Conservation (phyloP, 2,329 filamentous ascomycete species). For the Talaromyces piceae region DNA sequence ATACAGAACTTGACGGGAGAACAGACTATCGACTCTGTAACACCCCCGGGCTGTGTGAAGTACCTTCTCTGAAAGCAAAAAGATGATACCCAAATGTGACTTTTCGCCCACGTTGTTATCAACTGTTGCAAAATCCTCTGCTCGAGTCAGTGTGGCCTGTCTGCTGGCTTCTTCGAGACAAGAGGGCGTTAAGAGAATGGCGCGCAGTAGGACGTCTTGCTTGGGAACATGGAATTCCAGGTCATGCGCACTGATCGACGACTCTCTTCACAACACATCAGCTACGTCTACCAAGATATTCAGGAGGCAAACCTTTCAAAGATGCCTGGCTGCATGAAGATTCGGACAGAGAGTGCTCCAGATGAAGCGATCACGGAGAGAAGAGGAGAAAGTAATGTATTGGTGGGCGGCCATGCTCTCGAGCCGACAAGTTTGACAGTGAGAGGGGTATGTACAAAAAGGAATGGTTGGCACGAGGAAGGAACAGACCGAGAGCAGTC, state of each 20-base stretch:
- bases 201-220: conserved; percentile 6
- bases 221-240: conserved; percentile 14
- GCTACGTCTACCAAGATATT: neutral
- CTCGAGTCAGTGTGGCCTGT: conserved; percentile 14
- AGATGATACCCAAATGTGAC: conserved; percentile 14
- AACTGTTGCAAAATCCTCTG: conserved; percentile 13
- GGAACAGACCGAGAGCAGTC: conserved; percentile 1
- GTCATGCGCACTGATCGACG: conserved; percentile 14
- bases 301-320: conserved; percentile 16
- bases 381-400: conserved; percentile 33
- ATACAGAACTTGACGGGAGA: conserved; percentile 22
- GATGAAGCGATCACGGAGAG: conserved; percentile 31
- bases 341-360: conserved; percentile 24
- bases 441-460: neutral
- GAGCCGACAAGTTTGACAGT: neutral
- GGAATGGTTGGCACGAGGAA: neutral
- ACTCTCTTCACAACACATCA: conserved; percentile 11
- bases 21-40: conserved; percentile 14
- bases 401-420: neutral
- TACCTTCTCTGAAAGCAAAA: conserved; percentile 18
- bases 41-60: conserved; percentile 16
- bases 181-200: conserved; percentile 17
- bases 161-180: conserved; percentile 13
- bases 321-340: conserved; percentile 11
- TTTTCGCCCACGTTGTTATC: neutral